Evolutionary conservation across 75 land plant species (phyloP).

Genomic region (Isoetes taiwanensis): DNA sequence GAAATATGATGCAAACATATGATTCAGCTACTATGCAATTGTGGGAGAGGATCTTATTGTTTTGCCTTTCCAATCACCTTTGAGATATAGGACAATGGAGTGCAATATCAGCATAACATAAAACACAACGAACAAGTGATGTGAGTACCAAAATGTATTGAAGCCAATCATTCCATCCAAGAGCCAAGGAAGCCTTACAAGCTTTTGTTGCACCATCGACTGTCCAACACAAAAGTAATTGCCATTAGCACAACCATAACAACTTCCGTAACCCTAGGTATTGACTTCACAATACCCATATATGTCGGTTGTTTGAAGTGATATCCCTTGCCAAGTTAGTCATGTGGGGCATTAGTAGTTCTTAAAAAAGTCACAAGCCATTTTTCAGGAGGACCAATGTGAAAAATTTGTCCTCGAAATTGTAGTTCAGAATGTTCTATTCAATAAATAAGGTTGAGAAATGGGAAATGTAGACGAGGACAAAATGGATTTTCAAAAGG

Average conservation of each 20-base stretch:
- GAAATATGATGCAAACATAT: too few species aligned
- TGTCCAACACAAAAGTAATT: constrained; percentile 5
- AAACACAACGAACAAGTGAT: constrained; percentile 12
- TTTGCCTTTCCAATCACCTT: constrained; percentile 12
- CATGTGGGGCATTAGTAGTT: too few species aligned
- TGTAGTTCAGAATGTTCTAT: too few species aligned
- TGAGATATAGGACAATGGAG: constrained; percentile 9
- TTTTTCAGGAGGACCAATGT: too few species aligned
- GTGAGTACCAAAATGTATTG: constrained; percentile 16
- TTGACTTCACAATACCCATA: constrained; percentile 2
- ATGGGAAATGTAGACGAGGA: too few species aligned
- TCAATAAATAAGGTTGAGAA: too few species aligned
- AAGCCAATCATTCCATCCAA: constrained; percentile 6
- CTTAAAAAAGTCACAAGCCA: too few species aligned
- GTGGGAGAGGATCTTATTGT: constrained; percentile 13
- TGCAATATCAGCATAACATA: constrained; percentile 8
- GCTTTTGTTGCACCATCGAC: background rate
- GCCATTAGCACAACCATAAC: constrained; percentile 11
- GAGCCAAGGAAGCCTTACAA: constrained; percentile 14
- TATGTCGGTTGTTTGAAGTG: constrained; percentile 15
- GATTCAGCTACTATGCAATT: background rate
- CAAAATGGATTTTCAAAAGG: too few species aligned
- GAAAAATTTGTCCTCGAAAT: too few species aligned
- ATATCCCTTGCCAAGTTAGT: constrained; percentile 15
- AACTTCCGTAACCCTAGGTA: constrained; percentile 10